These are phyloP conservation scores for Nyssa sinensis DNA, from an alignment of 148 eudicot species.

Conservation along the genomic window DNA sequence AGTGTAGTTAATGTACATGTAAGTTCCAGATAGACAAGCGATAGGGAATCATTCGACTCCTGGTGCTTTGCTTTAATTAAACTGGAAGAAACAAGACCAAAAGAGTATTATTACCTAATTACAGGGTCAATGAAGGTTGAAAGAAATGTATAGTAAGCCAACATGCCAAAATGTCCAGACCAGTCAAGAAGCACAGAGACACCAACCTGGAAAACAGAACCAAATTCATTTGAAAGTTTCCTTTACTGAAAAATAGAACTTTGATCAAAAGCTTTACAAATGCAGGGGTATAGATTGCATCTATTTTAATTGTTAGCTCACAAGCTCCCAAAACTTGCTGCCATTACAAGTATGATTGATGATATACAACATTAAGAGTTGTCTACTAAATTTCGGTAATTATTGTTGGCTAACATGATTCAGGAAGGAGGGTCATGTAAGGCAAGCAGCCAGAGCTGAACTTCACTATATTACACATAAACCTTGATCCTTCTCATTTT, in stretches of 20 bases:
- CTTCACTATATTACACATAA: too few species aligned
- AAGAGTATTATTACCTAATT: conserved; percentile 50
- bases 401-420: too few species aligned
- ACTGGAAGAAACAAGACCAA: neutral
- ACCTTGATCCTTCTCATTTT: too few species aligned
- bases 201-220: conserved; percentile 62
- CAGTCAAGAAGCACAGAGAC: conserved; percentile 82
- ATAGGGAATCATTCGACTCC: too few species aligned
- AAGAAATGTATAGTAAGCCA: conserved; percentile 84
- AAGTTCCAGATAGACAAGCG: neutral
- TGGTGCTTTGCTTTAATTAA: neutral
- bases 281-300: too few species aligned
- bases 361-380: too few species aligned
- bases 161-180: conserved; percentile 86
- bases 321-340: neutral
- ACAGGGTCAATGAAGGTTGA: conserved; percentile 67
- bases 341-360: neutral
- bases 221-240: neutral
- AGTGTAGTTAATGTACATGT: neutral
- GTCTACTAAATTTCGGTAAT: too few species aligned
- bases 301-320: neutral
- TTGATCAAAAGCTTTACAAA: neutral
- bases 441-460: too few species aligned
- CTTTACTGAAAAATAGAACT: neutral
- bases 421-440: too few species aligned